Base-by-base conservation (phyloP, 306 rosid genomes). In the Quercus gilva region DNA sequence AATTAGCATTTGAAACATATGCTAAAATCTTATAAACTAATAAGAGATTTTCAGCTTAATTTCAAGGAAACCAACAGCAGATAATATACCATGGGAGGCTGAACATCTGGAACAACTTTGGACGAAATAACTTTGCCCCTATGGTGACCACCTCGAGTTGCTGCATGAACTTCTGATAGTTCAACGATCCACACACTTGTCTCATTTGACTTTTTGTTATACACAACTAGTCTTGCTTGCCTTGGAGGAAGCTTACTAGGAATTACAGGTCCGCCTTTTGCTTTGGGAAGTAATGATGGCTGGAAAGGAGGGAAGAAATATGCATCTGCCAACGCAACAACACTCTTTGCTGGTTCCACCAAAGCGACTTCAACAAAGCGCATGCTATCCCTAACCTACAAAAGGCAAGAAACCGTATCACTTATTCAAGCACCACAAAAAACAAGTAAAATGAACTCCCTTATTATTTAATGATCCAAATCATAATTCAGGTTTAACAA, bases 241-340 rank as follows among this genome's bases (percentile, higher is more conserved):
- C 97, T 92, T 6, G 90, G 92, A 60, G 97, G 97, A 65, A 92
- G 94, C 75, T 88, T 92, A 18, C 90, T 70, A 11, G 97, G 97
- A 85, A 90, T 90, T 77, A 92, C 69, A 75, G 97, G 94, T 37
- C 94, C 92, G 0, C 92, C 94, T 76, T 90, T 92, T 2, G 92
- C 82, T 81, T 92, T 92, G 29, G 97, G 91, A 69, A 92, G 92
- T 75, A 92, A 53, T 67, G 97, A 92, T 75, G 94, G 94, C 78
- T 92, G 97, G 89, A 92, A 92, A 29, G 94, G 97, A 67, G 97
- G 97, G 83, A 92, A 92, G 89, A 92, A 92, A 81, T 92, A 92
- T 7, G 97, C 97, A 88, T 92, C 94, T 18, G 97, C 97, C 82
- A 92, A 76, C 28, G 97, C 94, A 74, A 92, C 97, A 60, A 92